These are phyloP conservation scores for Leccinum longicurvipes DNA, from an alignment of 768 basidiomycete genomes.

Conservation along the genomic window DNA sequence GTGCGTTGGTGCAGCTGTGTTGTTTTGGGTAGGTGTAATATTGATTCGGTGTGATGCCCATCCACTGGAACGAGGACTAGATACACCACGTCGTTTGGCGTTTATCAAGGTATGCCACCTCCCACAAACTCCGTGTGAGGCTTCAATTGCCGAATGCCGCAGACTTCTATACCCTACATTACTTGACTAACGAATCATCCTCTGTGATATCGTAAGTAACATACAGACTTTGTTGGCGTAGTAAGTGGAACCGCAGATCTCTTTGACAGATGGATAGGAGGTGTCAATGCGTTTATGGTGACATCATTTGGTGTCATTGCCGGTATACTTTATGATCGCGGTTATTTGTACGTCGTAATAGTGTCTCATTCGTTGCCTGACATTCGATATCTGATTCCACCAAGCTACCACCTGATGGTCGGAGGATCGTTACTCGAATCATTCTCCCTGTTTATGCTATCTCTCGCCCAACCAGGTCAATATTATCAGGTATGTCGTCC, in stretches of 20 bases:
- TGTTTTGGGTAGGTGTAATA: slow-evolving; percentile 27
- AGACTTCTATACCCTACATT: slow-evolving; percentile 40
- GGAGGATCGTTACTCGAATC: slow-evolving; percentile 44
- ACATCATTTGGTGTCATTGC: slow-evolving; percentile 37
- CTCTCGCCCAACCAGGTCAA: slow-evolving; percentile 38
- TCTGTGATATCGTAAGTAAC: slow-evolving; percentile 37
- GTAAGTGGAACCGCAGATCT: not conserved
- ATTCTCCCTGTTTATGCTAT: slow-evolving; percentile 43
- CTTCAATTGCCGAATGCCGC: not conserved
- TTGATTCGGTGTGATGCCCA: not conserved
- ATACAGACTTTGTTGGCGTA: not conserved
- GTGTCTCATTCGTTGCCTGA: not conserved
- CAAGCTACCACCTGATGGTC: slow-evolving; percentile 43
- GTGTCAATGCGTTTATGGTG: slow-evolving; percentile 41
- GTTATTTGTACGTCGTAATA: slow-evolving; percentile 40
- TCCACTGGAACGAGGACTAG: slow-evolving; percentile 17
- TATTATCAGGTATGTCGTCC: slow-evolving; percentile 39
- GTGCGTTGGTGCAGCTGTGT: slow-evolving; percentile 31
- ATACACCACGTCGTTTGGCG: slow-evolving; percentile 36
- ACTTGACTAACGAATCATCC: slow-evolving; percentile 32
- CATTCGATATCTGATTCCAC: not conserved
- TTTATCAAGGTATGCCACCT: slow-evolving; percentile 35
- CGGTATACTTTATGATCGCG: slow-evolving; percentile 49
- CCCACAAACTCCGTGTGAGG: not conserved
- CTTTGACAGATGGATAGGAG: slow-evolving; percentile 41